Evolutionary conservation across 2,329 filamentous ascomycete species (phyloP).

Genomic region (Ophiostoma perfectum): DNA sequence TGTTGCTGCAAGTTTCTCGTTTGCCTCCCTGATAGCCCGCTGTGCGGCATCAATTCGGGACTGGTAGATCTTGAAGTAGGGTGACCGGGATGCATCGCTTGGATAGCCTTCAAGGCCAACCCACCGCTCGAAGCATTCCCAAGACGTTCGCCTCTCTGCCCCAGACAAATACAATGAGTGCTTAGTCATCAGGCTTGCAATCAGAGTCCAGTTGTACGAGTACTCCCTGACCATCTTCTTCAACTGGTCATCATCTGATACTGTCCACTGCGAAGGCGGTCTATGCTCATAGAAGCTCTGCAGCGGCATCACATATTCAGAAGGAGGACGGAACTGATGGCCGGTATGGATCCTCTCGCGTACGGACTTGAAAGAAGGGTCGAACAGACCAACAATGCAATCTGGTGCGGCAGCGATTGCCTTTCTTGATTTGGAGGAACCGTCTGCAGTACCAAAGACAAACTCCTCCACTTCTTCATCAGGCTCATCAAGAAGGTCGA

Average conservation of each 20-base stretch:
- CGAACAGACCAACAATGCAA: conserved; percentile 69
- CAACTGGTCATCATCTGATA: conserved; percentile 84
- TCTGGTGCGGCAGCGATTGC: background rate
- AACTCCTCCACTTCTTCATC: conserved; percentile 35
- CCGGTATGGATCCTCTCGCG: conserved; percentile 84
- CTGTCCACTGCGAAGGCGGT: conserved; percentile 84
- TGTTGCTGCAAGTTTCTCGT: conserved; percentile 42
- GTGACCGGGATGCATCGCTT: conserved; percentile 87
- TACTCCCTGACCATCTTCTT: conserved; percentile 81
- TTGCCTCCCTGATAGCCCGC: conserved; percentile 48
- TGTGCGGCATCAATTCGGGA: conserved; percentile 56
- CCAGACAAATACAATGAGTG: conserved; percentile 76
- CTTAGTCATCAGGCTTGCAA: conserved; percentile 71
- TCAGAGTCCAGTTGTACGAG: conserved; percentile 96
- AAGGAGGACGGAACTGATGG: conserved; percentile 88
- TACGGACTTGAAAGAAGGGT: conserved; percentile 81
- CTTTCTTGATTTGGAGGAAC: background rate
- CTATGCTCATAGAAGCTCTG: conserved; percentile 87
- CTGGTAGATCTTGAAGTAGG: conserved; percentile 78
- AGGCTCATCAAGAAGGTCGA: conserved; percentile 67
- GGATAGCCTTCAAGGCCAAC: conserved; percentile 85
- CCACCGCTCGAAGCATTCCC: conserved; percentile 99
- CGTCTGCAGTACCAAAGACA: conserved; percentile 31
- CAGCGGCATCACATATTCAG: conserved; percentile 84
- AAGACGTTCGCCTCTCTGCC: conserved; percentile 83